Conservation (phyloP, 2,329 filamentous ascomycete species). For the Cercospora nicotianae region DNA sequence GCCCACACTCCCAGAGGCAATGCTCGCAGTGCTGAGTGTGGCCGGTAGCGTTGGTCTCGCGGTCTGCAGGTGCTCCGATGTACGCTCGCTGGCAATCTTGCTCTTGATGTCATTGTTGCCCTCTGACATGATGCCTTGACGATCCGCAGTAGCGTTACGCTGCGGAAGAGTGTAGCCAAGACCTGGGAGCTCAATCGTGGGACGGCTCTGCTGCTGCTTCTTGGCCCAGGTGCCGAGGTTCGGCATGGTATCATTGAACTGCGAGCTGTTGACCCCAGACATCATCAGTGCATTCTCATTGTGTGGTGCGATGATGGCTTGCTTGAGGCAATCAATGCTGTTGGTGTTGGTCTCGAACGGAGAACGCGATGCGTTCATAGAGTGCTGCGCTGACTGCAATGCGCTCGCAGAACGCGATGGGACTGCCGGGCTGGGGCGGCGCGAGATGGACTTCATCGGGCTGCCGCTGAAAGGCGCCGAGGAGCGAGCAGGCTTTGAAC, state of each 20-base stretch:
- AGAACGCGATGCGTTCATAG: conserved; percentile 8
- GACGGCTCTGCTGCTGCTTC: conserved; percentile 18
- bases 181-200: conserved; percentile 8
- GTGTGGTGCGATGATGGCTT: conserved; percentile 35
- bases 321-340: conserved; percentile 36
- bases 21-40: conserved; percentile 23
- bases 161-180: conserved; percentile 29
- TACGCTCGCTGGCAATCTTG: conserved; percentile 5
- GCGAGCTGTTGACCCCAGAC: conserved; percentile 33
- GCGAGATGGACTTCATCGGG: conserved; percentile 28
- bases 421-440: conserved; percentile 31
- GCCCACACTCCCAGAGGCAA: conserved; percentile 23
- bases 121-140: conserved; percentile 22
- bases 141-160: conserved; percentile 25
- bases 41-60: conserved; percentile 18
- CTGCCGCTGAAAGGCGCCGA: conserved; percentile 28
- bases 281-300: conserved; percentile 39
- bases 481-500: neutral
- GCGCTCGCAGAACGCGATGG: conserved; percentile 21
- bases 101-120: conserved; percentile 11
- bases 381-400: conserved; percentile 16
- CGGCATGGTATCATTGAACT: conserved; percentile 27
- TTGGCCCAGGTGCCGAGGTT: conserved; percentile 39
- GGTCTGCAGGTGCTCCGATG: conserved; percentile 12
- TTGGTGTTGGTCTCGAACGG: conserved; percentile 29